These are phyloP conservation scores for Curvularia hawaiiensis DNA, from an alignment of 2,329 filamentous ascomycete species.

Conservation along the genomic window DNA sequence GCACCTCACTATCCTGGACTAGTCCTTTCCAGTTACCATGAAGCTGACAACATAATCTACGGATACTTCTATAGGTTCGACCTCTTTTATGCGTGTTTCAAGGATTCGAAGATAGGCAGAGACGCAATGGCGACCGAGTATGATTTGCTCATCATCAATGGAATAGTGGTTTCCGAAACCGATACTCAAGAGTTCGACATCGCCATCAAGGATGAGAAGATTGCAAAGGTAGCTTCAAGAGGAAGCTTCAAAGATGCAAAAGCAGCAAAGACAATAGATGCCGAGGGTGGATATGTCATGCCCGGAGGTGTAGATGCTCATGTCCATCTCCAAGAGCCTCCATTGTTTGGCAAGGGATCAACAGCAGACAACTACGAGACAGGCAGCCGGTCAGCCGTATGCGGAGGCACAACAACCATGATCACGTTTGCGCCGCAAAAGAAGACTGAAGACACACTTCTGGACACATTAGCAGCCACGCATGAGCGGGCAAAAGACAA, in stretches of 20 bases:
- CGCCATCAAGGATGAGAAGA: slow-evolving; percentile 51
- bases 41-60: slow-evolving; percentile 5
- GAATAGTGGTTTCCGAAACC: slow-evolving; percentile 50
- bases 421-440: slow-evolving; percentile 56
- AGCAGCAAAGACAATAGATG: slow-evolving; percentile 48
- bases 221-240: slow-evolving; percentile 42
- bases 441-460: slow-evolving; percentile 52
- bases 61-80: background rate
- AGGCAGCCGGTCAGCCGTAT: slow-evolving; percentile 53
- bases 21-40: slow-evolving; percentile 16
- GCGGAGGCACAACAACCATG: slow-evolving; percentile 57
- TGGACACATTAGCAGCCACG: slow-evolving; percentile 51
- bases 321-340: slow-evolving; percentile 54
- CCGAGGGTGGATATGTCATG: slow-evolving; percentile 54
- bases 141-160: slow-evolving; percentile 52
- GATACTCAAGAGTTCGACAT: slow-evolving; percentile 49
- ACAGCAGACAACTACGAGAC: slow-evolving; percentile 50
- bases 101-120: background rate
- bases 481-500: slow-evolving; percentile 51
- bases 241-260: slow-evolving; percentile 38
- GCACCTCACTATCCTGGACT: slow-evolving; percentile 24
- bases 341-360: slow-evolving; percentile 51
- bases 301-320: slow-evolving; percentile 54
- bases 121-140: slow-evolving; percentile 24
- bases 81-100: background rate